These are phyloP conservation scores for Elymus sibiricus DNA, from an alignment of 176 grass and related monocot species.

Conservation along the genomic window DNA sequence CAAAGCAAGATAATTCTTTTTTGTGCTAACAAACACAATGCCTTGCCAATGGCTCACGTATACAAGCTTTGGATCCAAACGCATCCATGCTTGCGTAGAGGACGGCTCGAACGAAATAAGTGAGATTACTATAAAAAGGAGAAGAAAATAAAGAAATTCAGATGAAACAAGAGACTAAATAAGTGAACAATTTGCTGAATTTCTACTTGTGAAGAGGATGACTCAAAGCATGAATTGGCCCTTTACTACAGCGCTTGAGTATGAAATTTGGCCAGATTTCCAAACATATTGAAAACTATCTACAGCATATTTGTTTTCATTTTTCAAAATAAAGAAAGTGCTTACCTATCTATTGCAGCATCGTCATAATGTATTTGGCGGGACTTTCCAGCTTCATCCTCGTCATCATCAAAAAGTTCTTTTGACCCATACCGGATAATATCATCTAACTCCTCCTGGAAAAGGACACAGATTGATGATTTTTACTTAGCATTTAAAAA, in stretches of 20 bases:
- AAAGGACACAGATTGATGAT: neutral
- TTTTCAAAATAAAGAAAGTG: neutral
- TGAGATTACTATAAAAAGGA: neutral
- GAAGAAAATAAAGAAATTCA: neutral
- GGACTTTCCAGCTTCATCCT: conserved; percentile 83
- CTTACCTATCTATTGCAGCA: conserved; percentile 85
- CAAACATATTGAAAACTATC: conserved; percentile 5
- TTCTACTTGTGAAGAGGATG: neutral
- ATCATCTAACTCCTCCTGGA: conserved; percentile 95
- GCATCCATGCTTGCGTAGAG: neutral
- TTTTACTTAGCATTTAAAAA: conserved; percentile 9
- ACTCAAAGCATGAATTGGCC: neutral
- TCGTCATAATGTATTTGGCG: conserved; percentile 98
- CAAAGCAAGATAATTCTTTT: neutral
- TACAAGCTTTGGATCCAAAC: neutral
- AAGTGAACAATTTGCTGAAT: neutral
- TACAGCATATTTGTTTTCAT: neutral
- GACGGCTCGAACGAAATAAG: too few relatives aligned
- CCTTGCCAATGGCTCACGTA: neutral
- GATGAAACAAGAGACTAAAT: neutral
- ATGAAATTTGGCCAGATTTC: conserved; percentile 1
- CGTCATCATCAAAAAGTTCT: conserved; percentile 98
- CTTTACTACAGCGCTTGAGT: conserved; percentile 4
- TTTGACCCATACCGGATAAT: conserved; percentile 98
- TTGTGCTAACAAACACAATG: neutral